Percentiles rank a stretch among this genome's conserved stretches.
Conservation (phyloP, 208 protist genomes). For the Entamoeba histolytica region DNA sequence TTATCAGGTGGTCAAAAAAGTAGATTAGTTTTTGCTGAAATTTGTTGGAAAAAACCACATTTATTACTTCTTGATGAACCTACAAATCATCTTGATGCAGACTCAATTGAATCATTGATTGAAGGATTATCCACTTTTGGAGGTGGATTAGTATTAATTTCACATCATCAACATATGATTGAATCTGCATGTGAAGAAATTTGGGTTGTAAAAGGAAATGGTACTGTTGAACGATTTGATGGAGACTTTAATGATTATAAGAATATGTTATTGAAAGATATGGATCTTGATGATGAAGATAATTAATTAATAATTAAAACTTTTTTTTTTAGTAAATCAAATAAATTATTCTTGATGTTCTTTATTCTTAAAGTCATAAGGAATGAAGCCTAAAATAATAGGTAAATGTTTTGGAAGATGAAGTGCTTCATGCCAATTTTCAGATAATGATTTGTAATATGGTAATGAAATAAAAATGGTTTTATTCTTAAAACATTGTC, state of each 20-base stretch:
- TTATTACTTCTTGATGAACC: slow-evolving; percentile 76
- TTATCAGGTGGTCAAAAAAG: slow-evolving; percentile 70
- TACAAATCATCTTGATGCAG: slow-evolving; percentile 67
- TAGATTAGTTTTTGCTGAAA: slow-evolving; percentile 61
- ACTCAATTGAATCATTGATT: slow-evolving; percentile 29
- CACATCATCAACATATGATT: slow-evolving; percentile 19
- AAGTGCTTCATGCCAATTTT: not conserved
- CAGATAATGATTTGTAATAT: not conserved
- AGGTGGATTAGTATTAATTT: slow-evolving; percentile 21
- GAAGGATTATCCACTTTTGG: slow-evolving; percentile 5
- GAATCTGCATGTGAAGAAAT: slow-evolving; percentile 10
- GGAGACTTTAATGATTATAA: slow-evolving; percentile 21
- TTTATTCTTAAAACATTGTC: not conserved
- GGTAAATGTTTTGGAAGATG: not conserved
- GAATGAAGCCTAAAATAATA: not conserved
- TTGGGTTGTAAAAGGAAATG: slow-evolving; percentile 11
- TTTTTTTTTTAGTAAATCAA: not conserved
- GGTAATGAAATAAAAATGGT: not conserved
- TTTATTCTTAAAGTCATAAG: not conserved
- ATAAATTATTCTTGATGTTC: no score
- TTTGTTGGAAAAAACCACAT: slow-evolving; percentile 55
- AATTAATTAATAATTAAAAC: not conserved
- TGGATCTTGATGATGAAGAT: not conserved
- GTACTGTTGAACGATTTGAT: not conserved
- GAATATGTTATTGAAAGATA: not conserved